These are phyloP conservation scores for Dorcoceras hygrometricum DNA, from an alignment of 257 asterid species.

Conservation along the genomic window DNA sequence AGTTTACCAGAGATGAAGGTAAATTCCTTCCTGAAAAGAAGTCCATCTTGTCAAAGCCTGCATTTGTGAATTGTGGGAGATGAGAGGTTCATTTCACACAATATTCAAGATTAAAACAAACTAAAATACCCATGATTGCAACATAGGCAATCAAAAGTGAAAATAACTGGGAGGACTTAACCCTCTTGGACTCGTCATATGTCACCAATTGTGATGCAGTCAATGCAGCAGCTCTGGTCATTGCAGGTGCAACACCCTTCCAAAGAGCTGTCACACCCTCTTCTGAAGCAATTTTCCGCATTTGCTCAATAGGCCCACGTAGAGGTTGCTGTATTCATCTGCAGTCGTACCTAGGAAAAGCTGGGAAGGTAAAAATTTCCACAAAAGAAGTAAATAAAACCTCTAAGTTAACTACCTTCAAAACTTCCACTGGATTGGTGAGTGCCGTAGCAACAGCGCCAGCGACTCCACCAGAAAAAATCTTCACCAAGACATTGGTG, in stretches of 20 bases:
- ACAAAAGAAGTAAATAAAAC: slow-evolving; percentile 7
- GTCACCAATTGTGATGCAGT: slow-evolving; percentile 92
- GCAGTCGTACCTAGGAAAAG: slow-evolving; percentile 69
- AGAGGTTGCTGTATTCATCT: slow-evolving; percentile 51
- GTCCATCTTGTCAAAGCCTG: slow-evolving; percentile 75
- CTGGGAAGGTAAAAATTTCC: slow-evolving; percentile 28
- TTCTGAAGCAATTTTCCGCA: slow-evolving; percentile 64
- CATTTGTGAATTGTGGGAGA: slow-evolving; percentile 25
- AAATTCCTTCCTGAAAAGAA: slow-evolving; percentile 85
- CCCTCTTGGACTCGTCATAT: slow-evolving; percentile 91
- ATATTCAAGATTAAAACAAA: slow-evolving; percentile 13
- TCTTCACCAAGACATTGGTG: slow-evolving; percentile 92
- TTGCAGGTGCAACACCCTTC: slow-evolving; percentile 99
- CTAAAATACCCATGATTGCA: slow-evolving; percentile 11
- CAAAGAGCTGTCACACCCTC: slow-evolving; percentile 86
- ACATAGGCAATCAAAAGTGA: slow-evolving; percentile 16
- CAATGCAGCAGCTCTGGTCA: slow-evolving; percentile 83
- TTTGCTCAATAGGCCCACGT: slow-evolving; percentile 55
- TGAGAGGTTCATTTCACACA: neutral
- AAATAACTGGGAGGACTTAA: slow-evolving; percentile 32
- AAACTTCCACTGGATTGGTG: slow-evolving; percentile 85
- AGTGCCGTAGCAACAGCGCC: slow-evolving; percentile 95
- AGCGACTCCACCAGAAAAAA: slow-evolving; percentile 94
- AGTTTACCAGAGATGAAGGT: slow-evolving; percentile 76
- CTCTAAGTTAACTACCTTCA: slow-evolving; percentile 57